Conservation (phyloP, 805 yeast genomes). For the Nakazawaea laoshanensis region DNA sequence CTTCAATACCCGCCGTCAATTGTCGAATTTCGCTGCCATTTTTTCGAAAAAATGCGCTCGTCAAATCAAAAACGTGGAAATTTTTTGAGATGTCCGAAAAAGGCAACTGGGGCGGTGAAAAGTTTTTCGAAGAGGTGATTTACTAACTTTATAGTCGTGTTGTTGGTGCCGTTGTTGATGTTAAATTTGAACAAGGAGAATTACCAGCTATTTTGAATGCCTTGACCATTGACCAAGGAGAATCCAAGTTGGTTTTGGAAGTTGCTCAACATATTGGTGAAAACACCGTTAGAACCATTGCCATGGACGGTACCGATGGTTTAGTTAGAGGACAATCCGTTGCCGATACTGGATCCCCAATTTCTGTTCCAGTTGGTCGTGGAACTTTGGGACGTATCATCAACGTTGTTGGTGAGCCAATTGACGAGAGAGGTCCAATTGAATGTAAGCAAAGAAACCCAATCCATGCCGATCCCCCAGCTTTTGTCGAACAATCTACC, state of each 20-base stretch:
- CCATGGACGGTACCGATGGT: constrained; percentile 99
- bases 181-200: constrained; percentile 95
- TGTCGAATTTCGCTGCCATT: too few relatives aligned
- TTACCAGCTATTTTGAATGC: constrained; percentile 98
- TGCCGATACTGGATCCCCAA: constrained; percentile 95
- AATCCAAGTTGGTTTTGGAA: constrained; percentile 74
- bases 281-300: constrained; percentile 99
- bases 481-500: constrained; percentile 95
- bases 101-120: neutral
- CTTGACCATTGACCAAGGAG: constrained; percentile 76
- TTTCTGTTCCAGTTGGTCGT: constrained; percentile 98
- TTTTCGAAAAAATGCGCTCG: constrained; percentile 1
- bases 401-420: constrained; percentile 98
- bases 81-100: constrained; percentile 7
- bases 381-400: constrained; percentile 98
- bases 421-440: constrained; percentile 99
- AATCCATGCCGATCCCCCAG: constrained; percentile 97
- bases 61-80: constrained; percentile 11
- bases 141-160: constrained; percentile 56
- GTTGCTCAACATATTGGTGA: constrained; percentile 99
- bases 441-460: constrained; percentile 89
- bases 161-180: constrained; percentile 99
- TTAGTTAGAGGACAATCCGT: constrained; percentile 94
- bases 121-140: neutral
- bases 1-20: too few relatives aligned